Evolutionary conservation across 345 rosid species (phyloP).

Genomic region (Bruguiera parviflora): DNA sequence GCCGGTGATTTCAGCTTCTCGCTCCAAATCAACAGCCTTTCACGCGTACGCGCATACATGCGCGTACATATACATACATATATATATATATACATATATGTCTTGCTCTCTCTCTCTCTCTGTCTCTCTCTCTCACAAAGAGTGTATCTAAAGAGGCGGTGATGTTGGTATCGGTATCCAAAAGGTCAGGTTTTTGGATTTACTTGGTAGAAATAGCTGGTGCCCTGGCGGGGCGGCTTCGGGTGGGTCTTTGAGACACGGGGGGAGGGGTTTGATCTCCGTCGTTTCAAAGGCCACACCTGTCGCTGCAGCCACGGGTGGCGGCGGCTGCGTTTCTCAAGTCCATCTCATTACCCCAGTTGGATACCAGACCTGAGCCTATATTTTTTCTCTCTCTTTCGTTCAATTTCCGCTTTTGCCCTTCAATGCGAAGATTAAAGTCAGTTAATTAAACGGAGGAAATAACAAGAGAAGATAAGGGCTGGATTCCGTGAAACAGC

Average conservation of each 20-base stretch:
- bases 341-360: no score
- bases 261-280: no score
- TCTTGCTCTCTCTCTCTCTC: not conserved
- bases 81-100: not conserved
- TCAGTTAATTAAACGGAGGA: no score
- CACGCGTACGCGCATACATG: not conserved
- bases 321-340: no score
- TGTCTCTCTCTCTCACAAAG: not conserved
- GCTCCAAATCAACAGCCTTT: not conserved
- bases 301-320: no score
- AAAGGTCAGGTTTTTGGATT: no score
- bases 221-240: no score
- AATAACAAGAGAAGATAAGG: no score
- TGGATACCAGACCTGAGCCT: constrained; percentile 8
- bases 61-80: not conserved
- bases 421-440: not conserved
- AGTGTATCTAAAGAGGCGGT: not conserved
- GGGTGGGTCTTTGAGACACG: no score
- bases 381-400: not conserved
- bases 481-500: no score
- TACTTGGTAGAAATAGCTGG: no score
- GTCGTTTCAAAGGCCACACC: no score
- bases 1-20: not conserved
- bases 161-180: not conserved
- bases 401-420: not conserved